These are phyloP conservation scores for Rosa persica DNA, from an alignment of 306 rosid genomes.

Conservation along the genomic window DNA sequence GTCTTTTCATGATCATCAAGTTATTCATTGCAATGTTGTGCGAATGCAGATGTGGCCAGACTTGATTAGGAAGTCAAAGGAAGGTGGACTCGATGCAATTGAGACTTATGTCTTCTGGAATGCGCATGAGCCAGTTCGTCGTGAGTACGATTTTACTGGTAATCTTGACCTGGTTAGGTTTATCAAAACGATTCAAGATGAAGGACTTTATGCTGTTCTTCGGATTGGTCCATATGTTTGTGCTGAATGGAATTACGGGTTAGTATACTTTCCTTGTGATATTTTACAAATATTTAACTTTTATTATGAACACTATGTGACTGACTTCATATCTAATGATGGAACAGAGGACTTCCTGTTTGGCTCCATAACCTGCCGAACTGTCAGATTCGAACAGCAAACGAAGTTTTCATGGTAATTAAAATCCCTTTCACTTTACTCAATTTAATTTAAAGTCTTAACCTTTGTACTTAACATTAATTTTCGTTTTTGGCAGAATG, in stretches of 20 bases:
- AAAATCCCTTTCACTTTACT: not conserved
- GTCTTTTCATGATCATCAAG: not conserved
- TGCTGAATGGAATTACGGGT: conserved; percentile 71
- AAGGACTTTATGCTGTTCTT: conserved; percentile 55
- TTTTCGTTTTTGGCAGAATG: conserved; percentile 29
- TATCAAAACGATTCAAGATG: conserved; percentile 46
- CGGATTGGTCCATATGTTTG: conserved; percentile 72
- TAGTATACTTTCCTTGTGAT: not conserved
- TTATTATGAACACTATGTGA: not conserved
- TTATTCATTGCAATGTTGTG: too few species aligned
- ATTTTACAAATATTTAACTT: too few species aligned
- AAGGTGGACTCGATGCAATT: conserved; percentile 55
- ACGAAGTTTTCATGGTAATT: conserved; percentile 47
- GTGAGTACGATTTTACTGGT: conserved; percentile 44
- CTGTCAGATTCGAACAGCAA: conserved; percentile 42
- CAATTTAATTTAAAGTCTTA: not conserved
- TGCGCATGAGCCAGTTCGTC: conserved; percentile 45
- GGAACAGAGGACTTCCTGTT: conserved; percentile 48
- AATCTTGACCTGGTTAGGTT: conserved; percentile 45
- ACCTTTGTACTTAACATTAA: too few species aligned
- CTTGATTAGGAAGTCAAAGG: conserved; percentile 45
- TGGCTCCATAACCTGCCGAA: conserved; percentile 63
- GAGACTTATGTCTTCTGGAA: conserved; percentile 61
- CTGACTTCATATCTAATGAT: not conserved
- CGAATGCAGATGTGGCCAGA: conserved; percentile 57